Conservation (phyloP, 2,329 filamentous ascomycete genomes). For the Sporothrix sp. region DNA sequence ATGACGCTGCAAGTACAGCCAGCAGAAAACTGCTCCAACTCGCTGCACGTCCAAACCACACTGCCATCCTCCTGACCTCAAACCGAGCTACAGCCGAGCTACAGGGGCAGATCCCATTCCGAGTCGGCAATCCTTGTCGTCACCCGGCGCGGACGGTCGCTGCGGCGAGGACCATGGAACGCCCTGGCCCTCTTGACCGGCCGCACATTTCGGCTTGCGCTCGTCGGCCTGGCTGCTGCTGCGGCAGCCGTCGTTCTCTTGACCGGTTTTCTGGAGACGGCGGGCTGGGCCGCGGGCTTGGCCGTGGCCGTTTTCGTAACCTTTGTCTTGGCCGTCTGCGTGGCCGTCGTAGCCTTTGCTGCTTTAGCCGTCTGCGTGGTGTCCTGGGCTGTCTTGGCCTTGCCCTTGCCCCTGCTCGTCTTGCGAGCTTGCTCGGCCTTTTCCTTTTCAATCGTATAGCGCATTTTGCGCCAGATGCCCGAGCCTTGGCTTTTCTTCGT, state of each 20-base stretch:
- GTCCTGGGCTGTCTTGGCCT: neutral
- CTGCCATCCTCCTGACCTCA: no score
- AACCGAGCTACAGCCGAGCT: neutral
- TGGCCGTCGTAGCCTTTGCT: neutral
- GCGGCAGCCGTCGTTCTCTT: no score
- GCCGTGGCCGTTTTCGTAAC: neutral
- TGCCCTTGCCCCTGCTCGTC: conserved; percentile 2
- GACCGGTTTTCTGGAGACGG: neutral
- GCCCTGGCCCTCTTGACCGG: conserved; percentile 5
- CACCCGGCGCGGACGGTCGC: conserved; percentile 2
- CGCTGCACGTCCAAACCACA: neutral
- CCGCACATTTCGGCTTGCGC: neutral
- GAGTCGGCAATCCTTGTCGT: neutral
- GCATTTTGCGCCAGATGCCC: conserved; percentile 18
- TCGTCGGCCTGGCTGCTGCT: neutral
- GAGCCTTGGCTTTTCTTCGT: conserved; percentile 10
- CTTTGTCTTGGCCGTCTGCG: neutral
- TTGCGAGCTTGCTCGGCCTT: neutral
- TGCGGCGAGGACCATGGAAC: conserved; percentile 8
- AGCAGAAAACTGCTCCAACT: neutral
- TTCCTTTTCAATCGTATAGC: conserved; percentile 13
- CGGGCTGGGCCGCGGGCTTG: neutral
- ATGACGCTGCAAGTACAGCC: neutral
- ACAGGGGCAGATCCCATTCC: neutral
- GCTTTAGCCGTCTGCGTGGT: neutral